phyloP scores from a whole-genome alignment of 176 grass and related monocot genomes.

The Pontederia crassipes region DNA sequence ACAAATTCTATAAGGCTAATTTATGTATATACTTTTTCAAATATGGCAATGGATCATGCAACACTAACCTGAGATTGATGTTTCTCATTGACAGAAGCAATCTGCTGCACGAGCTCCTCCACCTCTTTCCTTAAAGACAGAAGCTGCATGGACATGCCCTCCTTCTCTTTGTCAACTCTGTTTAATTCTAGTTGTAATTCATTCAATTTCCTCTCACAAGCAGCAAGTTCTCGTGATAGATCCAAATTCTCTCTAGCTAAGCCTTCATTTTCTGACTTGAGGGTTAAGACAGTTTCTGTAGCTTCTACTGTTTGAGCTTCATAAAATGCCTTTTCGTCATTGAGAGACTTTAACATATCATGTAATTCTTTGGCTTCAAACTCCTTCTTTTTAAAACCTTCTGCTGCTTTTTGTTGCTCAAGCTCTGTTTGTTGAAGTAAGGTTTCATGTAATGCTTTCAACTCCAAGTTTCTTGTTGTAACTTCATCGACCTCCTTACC shows the following conservation, averaged over 20 bases:
- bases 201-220: slow-evolving; percentile 56
- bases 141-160: slow-evolving; percentile 31
- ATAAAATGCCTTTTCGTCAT: too few relatives aligned
- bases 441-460: neutral
- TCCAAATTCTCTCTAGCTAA: slow-evolving; percentile 40
- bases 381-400: too few relatives aligned
- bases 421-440: neutral
- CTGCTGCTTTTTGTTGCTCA: neutral
- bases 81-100: slow-evolving; percentile 33
- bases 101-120: slow-evolving; percentile 39
- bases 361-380: too few relatives aligned
- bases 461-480: neutral
- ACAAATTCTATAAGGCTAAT: slow-evolving; percentile 1
- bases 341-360: too few relatives aligned
- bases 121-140: slow-evolving; percentile 32
- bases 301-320: too few relatives aligned
- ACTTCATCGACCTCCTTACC: neutral
- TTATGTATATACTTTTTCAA: too few relatives aligned
- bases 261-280: slow-evolving; percentile 46
- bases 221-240: slow-evolving; percentile 41
- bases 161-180: slow-evolving; percentile 50
- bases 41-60: slow-evolving; percentile 4
- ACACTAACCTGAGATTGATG: slow-evolving; percentile 58
- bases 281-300: neutral
- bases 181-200: slow-evolving; percentile 46